These are phyloP conservation scores for Capsicum baccatum DNA, from an alignment of 257 asterid genomes.

Conservation along the genomic window DNA sequence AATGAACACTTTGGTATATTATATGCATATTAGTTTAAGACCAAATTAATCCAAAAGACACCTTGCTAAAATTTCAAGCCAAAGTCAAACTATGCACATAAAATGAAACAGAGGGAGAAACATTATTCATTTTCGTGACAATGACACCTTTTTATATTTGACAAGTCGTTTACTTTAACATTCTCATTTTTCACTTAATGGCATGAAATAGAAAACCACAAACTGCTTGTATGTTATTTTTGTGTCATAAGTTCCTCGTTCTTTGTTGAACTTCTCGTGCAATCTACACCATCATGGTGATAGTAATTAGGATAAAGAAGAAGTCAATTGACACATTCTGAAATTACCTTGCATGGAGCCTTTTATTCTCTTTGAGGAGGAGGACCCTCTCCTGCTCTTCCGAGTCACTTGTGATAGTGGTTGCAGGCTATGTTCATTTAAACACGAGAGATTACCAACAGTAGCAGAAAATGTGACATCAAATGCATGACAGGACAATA, in stretches of 20 bases:
- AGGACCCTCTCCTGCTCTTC: constrained; percentile 49
- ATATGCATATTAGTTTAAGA: not conserved
- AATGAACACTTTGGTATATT: not conserved
- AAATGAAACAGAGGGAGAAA: not conserved
- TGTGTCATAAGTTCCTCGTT: not conserved
- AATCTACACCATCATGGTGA: not conserved
- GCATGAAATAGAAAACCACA: not conserved
- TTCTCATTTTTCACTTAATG: not conserved
- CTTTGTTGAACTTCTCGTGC: not conserved
- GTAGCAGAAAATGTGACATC: constrained; percentile 28
- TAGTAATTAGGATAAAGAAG: not conserved
- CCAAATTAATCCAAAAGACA: not conserved
- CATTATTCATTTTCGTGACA: not conserved
- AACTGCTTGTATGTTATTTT: not conserved
- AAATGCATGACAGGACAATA: not conserved
- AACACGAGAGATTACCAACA: constrained; percentile 34
- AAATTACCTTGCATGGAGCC: constrained; percentile 67
- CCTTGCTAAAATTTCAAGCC: not conserved
- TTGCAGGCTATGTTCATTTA: constrained; percentile 43
- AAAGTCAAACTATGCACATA: not conserved
- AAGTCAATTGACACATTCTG: constrained; percentile 20
- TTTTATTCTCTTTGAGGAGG: constrained; percentile 58
- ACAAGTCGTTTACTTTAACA: not conserved
- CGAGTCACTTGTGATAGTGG: constrained; percentile 38
- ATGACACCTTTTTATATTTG: not conserved